Percentiles rank a stretch among this genome's conserved stretches.
phyloP scores from a whole-genome alignment of 495 filamentous ascomycete genomes.

The Lophium mytilinum region DNA sequence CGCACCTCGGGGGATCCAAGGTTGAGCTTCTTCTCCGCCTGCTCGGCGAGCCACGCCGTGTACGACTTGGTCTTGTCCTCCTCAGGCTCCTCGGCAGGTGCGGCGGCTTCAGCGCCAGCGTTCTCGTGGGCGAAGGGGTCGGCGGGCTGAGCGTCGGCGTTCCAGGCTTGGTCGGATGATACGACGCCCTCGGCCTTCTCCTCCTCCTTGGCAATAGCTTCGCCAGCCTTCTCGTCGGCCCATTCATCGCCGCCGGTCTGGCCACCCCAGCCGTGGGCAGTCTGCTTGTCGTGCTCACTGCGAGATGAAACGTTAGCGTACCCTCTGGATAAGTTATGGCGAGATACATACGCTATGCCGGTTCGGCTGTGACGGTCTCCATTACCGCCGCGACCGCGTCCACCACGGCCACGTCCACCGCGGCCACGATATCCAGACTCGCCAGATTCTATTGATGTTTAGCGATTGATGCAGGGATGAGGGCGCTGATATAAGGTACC shows the following conservation, averaged over 20 bases:
- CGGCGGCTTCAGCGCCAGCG: slow-evolving; percentile 35
- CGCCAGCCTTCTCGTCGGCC: slow-evolving; percentile 81
- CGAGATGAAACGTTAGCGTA: slow-evolving; percentile 11
- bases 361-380: slow-evolving; percentile 79
- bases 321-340: slow-evolving; percentile 14
- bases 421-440: slow-evolving; percentile 39
- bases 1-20: slow-evolving; percentile 60
- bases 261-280: slow-evolving; percentile 82
- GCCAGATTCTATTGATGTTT: slow-evolving; percentile 19
- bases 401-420: slow-evolving; percentile 46
- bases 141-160: slow-evolving; percentile 29
- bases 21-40: slow-evolving; percentile 68
- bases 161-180: slow-evolving; percentile 36
- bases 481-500: slow-evolving; percentile 43
- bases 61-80: slow-evolving; percentile 86
- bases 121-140: not conserved
- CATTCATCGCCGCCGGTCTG: slow-evolving; percentile 69
- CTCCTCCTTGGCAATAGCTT: slow-evolving; percentile 76
- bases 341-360: slow-evolving; percentile 53
- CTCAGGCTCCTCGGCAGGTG: slow-evolving; percentile 42
- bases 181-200: slow-evolving; percentile 48
- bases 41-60: slow-evolving; percentile 79
- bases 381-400: slow-evolving; percentile 35
- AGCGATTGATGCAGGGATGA: slow-evolving; percentile 37
- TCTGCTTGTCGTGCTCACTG: slow-evolving; percentile 88